Evolutionary conservation across 768 basidiomycete genomes (phyloP).

Genomic region (Dentipellis sp.): DNA sequence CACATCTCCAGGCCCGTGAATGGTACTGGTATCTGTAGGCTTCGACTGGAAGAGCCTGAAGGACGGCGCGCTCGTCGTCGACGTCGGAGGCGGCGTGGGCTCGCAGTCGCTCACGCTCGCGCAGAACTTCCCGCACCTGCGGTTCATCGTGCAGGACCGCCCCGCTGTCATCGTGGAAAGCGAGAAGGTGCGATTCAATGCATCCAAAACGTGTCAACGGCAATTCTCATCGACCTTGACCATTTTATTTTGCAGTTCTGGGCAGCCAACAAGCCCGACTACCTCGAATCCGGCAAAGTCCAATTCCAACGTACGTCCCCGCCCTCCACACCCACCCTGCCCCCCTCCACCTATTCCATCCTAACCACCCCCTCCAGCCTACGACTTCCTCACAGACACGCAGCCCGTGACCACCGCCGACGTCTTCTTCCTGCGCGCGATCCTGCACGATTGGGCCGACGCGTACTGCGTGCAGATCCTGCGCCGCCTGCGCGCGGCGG

Average conservation of each 20-base stretch:
- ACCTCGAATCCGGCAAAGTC: background rate
- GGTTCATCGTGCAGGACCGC: slow-evolving; percentile 43
- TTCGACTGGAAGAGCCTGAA: slow-evolving; percentile 22
- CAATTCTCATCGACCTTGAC: too few relatives aligned
- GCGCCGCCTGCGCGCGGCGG: too few relatives aligned
- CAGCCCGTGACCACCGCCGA: slow-evolving; percentile 28
- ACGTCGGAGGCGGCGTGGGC: slow-evolving; percentile 26
- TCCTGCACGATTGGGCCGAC: slow-evolving; percentile 13
- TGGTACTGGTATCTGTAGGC: background rate
- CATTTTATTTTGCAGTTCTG: background rate
- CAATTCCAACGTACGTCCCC: background rate
- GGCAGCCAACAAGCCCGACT: background rate
- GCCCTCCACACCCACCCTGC: background rate
- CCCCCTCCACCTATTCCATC: background rate
- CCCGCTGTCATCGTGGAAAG: background rate
- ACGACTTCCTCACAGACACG: slow-evolving; percentile 3
- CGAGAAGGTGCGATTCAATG: background rate
- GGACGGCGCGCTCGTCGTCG: slow-evolving; percentile 44
- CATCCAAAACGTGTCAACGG: background rate
- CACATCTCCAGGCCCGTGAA: too few relatives aligned
- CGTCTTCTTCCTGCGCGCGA: slow-evolving; percentile 28
- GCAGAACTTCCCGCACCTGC: slow-evolving; percentile 29
- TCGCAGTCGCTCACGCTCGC: slow-evolving; percentile 36
- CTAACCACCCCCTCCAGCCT: background rate
- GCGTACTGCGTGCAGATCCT: too few relatives aligned